Evolutionary conservation across 1,139 yeast species (phyloP).

Genomic region (Blastobotrys illinoisensis): DNA sequence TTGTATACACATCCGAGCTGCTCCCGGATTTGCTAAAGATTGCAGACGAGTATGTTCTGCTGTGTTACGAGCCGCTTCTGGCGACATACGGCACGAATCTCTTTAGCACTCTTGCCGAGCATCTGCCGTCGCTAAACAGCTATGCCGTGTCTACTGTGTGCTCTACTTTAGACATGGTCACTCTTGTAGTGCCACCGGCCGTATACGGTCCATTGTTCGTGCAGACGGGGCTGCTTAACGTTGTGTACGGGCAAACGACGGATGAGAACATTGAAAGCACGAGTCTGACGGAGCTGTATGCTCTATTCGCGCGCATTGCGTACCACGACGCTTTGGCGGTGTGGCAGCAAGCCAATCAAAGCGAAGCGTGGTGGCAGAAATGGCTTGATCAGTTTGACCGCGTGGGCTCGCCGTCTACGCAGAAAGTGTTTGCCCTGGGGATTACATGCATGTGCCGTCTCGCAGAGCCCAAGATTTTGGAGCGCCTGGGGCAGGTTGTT

Average conservation of each 20-base stretch:
- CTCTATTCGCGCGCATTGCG: slow-evolving; percentile 51
- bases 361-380: slow-evolving; percentile 19
- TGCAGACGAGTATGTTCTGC: slow-evolving; percentile 62
- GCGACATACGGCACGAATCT: slow-evolving; percentile 29
- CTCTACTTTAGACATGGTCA: slow-evolving; percentile 18
- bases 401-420: slow-evolving; percentile 63
- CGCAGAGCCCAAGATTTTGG: slow-evolving; percentile 4
- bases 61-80: slow-evolving; percentile 38
- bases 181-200: slow-evolving; percentile 20
- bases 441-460: slow-evolving; percentile 7
- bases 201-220: slow-evolving; percentile 25
- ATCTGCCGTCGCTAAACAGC: slow-evolving; percentile 60
- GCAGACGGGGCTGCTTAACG: slow-evolving; percentile 18
- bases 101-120: slow-evolving; percentile 51
- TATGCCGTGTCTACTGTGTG: slow-evolving; percentile 45
- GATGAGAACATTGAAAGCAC: slow-evolving; percentile 30
- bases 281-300: slow-evolving; percentile 38
- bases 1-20: slow-evolving; percentile 65
- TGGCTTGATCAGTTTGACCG: slow-evolving; percentile 40
- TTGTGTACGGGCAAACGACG: slow-evolving; percentile 42
- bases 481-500: slow-evolving; percentile 4
- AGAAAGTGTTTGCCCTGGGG: slow-evolving; percentile 12
- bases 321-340: slow-evolving; percentile 45
- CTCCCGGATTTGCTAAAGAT: slow-evolving; percentile 64
- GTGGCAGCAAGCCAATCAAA: slow-evolving; percentile 31